A percentile compares a stretch with the other conserved stretches of the same genome.
phyloP scores from a whole-genome alignment of 495 filamentous ascomycete genomes.

The Talaromyces proteolyticus region DNA sequence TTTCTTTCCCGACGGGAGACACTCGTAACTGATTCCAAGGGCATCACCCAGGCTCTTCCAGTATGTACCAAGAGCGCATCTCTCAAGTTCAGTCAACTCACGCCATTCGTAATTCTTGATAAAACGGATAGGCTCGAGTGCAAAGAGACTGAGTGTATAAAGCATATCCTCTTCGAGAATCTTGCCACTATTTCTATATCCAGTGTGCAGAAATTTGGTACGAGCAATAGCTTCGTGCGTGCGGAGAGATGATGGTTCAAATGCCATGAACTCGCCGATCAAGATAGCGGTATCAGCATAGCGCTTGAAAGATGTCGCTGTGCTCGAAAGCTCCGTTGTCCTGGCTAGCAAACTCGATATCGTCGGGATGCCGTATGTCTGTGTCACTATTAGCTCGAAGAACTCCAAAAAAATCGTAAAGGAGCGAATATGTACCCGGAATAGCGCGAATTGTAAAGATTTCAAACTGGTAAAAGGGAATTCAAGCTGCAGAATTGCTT shows the following conservation, averaged over 20 bases:
- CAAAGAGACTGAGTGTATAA: conserved; percentile 61
- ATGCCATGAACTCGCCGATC: conserved; percentile 47
- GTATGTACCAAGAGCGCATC: conserved; percentile 57
- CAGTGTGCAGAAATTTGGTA: conserved; percentile 60
- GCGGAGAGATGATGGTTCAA: conserved; percentile 42
- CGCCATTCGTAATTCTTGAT: conserved; percentile 59
- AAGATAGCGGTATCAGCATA: conserved; percentile 58
- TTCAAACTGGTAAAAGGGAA: conserved; percentile 53
- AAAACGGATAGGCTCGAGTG: conserved; percentile 52
- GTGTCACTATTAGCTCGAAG: conserved; percentile 8
- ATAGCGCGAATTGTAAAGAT: conserved; percentile 58
- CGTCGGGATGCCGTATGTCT: conserved; percentile 63
- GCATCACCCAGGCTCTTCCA: conserved; percentile 61
- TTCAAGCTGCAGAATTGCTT: conserved; percentile 41
- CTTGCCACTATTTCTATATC: conserved; percentile 49
- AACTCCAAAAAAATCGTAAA: conserved; percentile 3
- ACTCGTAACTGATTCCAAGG: conserved; percentile 49
- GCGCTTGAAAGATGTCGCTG: conserved; percentile 49
- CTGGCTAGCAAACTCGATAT: conserved; percentile 52
- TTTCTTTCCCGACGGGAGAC: conserved; percentile 22
- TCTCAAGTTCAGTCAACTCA: conserved; percentile 52
- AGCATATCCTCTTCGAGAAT: conserved; percentile 62
- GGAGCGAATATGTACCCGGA: conserved; percentile 36
- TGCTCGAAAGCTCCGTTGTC: conserved; percentile 52
- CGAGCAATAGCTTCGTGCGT: conserved; percentile 49